A percentile compares a stretch with the other conserved stretches of the same genome.
phyloP scores from a whole-genome alignment of 129 eudicot genomes.

The Gnaphalium uliginosum region DNA sequence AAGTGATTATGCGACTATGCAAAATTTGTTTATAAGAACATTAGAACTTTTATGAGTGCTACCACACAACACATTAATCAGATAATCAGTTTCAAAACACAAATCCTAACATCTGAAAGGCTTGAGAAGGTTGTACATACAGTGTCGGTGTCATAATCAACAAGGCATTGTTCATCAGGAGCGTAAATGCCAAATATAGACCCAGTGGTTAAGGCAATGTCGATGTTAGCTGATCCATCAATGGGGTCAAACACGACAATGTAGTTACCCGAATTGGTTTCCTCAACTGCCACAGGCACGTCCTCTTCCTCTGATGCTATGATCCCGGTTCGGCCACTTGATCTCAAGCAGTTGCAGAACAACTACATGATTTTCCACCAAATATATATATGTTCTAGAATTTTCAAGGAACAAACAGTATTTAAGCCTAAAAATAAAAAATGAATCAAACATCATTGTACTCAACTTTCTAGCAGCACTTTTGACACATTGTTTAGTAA shows the following conservation, averaged over 20 bases:
- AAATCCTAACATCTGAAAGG: neutral
- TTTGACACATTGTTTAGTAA: neutral
- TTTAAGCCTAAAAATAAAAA: neutral
- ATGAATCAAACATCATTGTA: neutral
- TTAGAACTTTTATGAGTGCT: too few relatives aligned
- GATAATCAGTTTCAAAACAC: neutral
- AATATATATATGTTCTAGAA: constrained; percentile 10
- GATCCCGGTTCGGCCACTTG: constrained; percentile 86
- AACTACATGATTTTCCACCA: constrained; percentile 48
- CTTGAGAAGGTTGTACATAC: constrained; percentile 38
- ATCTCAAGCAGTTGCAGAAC: constrained; percentile 89
- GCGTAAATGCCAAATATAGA: constrained; percentile 91
- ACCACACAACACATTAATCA: too few relatives aligned
- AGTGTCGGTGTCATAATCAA: constrained; percentile 48
- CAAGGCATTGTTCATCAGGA: constrained; percentile 82
- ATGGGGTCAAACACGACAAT: constrained; percentile 92
- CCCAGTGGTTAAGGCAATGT: constrained; percentile 81
- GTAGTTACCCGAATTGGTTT: constrained; percentile 89
- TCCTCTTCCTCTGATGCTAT: constrained; percentile 99
- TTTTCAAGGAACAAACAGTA: constrained; percentile 5
- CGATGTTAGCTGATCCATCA: constrained; percentile 95
- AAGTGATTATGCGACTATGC: neutral
- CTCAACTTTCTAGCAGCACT: neutral
- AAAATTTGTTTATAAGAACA: too few relatives aligned
- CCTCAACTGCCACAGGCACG: constrained; percentile 92